These are phyloP conservation scores for Cyberlindnera samutprakarnensis DNA, from an alignment of 805 yeast species.

Conservation along the genomic window DNA sequence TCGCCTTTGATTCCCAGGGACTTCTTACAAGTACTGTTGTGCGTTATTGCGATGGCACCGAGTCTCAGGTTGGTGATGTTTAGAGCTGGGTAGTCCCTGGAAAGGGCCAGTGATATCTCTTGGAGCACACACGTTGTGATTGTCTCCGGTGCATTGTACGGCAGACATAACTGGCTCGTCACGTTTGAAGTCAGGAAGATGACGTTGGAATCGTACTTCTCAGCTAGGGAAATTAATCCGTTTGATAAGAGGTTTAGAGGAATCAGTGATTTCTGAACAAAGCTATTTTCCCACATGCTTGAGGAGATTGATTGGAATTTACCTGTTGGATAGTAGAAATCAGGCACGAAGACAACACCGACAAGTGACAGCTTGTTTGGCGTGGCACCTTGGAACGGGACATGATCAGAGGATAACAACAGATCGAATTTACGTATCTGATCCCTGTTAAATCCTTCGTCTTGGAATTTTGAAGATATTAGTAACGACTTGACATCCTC, in stretches of 20 bases:
- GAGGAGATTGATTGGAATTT: slow-evolving; percentile 52
- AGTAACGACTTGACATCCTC: slow-evolving; percentile 64
- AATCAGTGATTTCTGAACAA: slow-evolving; percentile 38
- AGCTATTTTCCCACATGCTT: slow-evolving; percentile 41
- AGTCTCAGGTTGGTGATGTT: slow-evolving; percentile 36
- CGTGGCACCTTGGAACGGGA: slow-evolving; percentile 51
- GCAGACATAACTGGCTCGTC: slow-evolving; percentile 43
- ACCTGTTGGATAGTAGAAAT: slow-evolving; percentile 58
- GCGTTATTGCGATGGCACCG: slow-evolving; percentile 38
- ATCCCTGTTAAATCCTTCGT: slow-evolving; percentile 30
- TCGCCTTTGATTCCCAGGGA: slow-evolving; percentile 17
- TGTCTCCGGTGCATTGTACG: slow-evolving; percentile 60
- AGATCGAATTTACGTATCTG: slow-evolving; percentile 44
- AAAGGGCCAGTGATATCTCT: slow-evolving; percentile 29
- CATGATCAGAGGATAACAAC: slow-evolving; percentile 44
- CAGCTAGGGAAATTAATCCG: slow-evolving; percentile 47
- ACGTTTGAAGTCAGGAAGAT: slow-evolving; percentile 50
- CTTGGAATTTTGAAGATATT: slow-evolving; percentile 36
- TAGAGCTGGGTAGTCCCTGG: slow-evolving; percentile 31
- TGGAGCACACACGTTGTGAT: slow-evolving; percentile 40
- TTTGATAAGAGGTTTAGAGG: slow-evolving; percentile 45
- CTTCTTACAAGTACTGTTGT: slow-evolving; percentile 14
- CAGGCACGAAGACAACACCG: slow-evolving; percentile 69
- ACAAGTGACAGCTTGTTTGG: slow-evolving; percentile 49
- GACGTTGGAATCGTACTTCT: slow-evolving; percentile 42